phyloP scores from a whole-genome alignment of 1,284 basidiomycete genomes.

The Ganoderma lucidum region DNA sequence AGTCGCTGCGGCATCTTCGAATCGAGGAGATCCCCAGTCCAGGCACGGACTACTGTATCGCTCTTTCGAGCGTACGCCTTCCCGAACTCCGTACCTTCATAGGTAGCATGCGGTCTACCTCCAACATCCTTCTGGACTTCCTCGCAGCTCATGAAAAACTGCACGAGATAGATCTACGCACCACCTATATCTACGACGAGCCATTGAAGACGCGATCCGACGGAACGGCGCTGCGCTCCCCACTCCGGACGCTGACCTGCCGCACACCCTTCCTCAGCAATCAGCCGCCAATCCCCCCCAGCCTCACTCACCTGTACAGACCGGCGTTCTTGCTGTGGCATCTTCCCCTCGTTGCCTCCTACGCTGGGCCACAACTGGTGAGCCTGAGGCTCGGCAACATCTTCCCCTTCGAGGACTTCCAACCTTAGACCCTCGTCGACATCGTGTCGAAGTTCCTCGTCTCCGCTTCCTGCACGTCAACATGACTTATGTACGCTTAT shows the following conservation, averaged over 20 bases:
- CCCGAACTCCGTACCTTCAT: constrained; percentile 13
- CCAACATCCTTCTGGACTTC: background rate
- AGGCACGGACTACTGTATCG: background rate
- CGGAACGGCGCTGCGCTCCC: no score
- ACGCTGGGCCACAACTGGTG: background rate
- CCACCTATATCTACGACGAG: background rate
- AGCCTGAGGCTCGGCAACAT: background rate
- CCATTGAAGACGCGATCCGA: background rate
- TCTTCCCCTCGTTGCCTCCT: background rate
- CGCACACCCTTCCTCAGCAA: background rate
- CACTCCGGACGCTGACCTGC: background rate
- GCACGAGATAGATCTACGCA: background rate
- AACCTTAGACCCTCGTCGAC: background rate
- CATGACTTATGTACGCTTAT: background rate
- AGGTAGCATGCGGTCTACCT: background rate
- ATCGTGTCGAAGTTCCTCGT: background rate
- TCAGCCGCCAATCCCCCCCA: background rate
- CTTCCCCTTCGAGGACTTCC: background rate
- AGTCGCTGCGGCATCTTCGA: background rate
- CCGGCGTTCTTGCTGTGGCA: background rate
- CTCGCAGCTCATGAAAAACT: background rate
- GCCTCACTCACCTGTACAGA: background rate
- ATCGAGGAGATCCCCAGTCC: background rate
- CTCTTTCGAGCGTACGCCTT: background rate
- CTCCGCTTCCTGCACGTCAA: constrained; percentile 1